A percentile compares a stretch with the other conserved stretches of the same genome.
These are phyloP conservation scores for Exophiala calicioides DNA, from an alignment of 2,329 filamentous ascomycete genomes.

Conservation along the genomic window DNA sequence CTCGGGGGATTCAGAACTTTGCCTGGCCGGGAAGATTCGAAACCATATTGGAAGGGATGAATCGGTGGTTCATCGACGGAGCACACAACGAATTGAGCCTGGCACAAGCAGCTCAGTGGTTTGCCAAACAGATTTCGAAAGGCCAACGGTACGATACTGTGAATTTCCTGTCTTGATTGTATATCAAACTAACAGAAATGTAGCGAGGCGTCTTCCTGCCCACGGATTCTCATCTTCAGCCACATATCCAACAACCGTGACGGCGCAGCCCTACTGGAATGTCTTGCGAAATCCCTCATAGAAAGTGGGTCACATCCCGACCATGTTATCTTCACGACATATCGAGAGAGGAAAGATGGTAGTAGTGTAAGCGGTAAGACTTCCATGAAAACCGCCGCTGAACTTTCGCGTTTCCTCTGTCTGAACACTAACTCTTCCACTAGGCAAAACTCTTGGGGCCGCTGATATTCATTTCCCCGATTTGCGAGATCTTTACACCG, in stretches of 20 bases:
- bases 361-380: conserved; percentile 6
- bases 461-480: neutral
- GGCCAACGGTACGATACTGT: too few species aligned
- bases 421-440: neutral
- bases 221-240: conserved; percentile 9
- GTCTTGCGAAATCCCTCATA: neutral
- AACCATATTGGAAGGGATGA: neutral
- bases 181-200: too few species aligned
- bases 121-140: conserved; percentile 1
- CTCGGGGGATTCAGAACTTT: conserved; percentile 8
- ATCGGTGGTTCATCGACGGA: conserved; percentile 9
- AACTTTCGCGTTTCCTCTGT: neutral
- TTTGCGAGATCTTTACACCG: conserved; percentile 4
- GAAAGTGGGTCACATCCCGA: neutral
- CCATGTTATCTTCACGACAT: conserved; percentile 8
- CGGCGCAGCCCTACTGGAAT: neutral
- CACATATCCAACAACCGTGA: conserved; percentile 8
- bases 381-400: too few species aligned
- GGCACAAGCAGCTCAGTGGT: conserved; percentile 8
- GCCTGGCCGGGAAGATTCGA: conserved; percentile 8
- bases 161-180: too few species aligned
- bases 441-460: conserved; percentile 3
- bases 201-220: too few species aligned
- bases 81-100: conserved; percentile 16
- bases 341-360: conserved; percentile 7